These are phyloP conservation scores for Venustampulla echinocandica DNA, from an alignment of 495 filamentous ascomycete genomes.

Conservation along the genomic window DNA sequence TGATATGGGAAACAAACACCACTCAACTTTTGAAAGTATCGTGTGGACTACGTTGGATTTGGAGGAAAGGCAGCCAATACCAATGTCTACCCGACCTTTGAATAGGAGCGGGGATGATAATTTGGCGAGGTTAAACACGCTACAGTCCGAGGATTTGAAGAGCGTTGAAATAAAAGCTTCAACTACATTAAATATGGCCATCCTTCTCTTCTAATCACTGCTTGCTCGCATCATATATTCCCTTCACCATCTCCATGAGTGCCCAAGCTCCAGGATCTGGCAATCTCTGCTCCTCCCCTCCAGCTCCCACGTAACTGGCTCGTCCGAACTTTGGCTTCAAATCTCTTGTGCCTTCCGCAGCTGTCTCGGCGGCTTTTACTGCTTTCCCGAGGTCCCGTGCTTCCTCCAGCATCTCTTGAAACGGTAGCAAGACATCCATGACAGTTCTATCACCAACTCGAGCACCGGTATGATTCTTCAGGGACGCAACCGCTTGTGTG, in stretches of 20 bases:
- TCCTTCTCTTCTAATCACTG: background rate
- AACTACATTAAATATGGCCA: too few relatives aligned
- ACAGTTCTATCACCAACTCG: constrained; percentile 25
- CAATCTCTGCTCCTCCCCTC: constrained; percentile 32
- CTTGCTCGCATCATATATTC: constrained; percentile 27
- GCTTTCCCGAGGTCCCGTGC: constrained; percentile 37
- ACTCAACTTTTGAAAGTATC: too few relatives aligned
- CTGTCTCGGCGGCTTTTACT: constrained; percentile 42
- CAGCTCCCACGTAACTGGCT: constrained; percentile 50
- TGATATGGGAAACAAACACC: too few relatives aligned
- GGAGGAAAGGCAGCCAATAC: too few relatives aligned
- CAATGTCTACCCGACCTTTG: too few relatives aligned
- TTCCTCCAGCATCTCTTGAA: constrained; percentile 38
- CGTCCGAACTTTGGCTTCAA: constrained; percentile 49
- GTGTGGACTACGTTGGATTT: too few relatives aligned
- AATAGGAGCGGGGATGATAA: too few relatives aligned
- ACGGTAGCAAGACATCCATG: constrained; percentile 26
- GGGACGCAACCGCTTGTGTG: constrained; percentile 42
- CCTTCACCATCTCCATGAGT: constrained; percentile 48
- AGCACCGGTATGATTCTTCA: constrained; percentile 12
- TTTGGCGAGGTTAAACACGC: too few relatives aligned
- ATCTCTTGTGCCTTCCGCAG: constrained; percentile 44
- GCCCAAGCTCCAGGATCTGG: constrained; percentile 57
- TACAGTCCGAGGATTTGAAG: too few relatives aligned
- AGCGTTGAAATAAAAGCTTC: too few relatives aligned